A percentile compares a stretch with the other conserved stretches of the same genome.
Evolutionary conservation across 2,329 filamentous ascomycete genomes (phyloP).

Genomic region (Penicillium sclerotigenum): DNA sequence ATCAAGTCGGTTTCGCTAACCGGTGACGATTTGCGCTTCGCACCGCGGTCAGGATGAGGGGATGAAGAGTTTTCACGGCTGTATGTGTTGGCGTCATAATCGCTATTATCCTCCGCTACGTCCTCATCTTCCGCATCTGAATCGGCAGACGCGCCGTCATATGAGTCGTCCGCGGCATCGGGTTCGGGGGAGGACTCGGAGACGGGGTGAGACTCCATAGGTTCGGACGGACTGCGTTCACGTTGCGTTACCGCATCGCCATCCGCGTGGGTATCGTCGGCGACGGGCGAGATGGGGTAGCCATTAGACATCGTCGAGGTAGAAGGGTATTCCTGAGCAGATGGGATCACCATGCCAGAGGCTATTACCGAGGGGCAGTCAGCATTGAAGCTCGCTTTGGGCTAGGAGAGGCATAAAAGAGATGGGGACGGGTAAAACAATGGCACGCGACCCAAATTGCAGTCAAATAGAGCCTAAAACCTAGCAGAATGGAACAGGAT

Average conservation of each 20-base stretch:
- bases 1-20: slow-evolving; percentile 79
- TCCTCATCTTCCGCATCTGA: slow-evolving; percentile 58
- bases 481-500: slow-evolving; percentile 25
- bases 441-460: slow-evolving; percentile 35
- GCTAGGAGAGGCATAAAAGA: slow-evolving; percentile 19
- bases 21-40: slow-evolving; percentile 69
- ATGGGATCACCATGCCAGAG: slow-evolving; percentile 47
- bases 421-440: slow-evolving; percentile 23
- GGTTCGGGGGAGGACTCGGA: slow-evolving; percentile 47
- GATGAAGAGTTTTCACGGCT: slow-evolving; percentile 64
- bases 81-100: slow-evolving; percentile 54
- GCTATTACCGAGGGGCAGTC: slow-evolving; percentile 38
- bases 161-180: slow-evolving; percentile 41
- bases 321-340: slow-evolving; percentile 35
- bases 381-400: slow-evolving; percentile 41
- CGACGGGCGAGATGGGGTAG: slow-evolving; percentile 26
- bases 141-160: slow-evolving; percentile 37
- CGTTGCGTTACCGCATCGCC: slow-evolving; percentile 50
- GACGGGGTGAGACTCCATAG: slow-evolving; percentile 56
- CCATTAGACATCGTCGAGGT: slow-evolving; percentile 37
- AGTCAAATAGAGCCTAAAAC: slow-evolving; percentile 24
- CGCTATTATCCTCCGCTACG: slow-evolving; percentile 66
- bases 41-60: slow-evolving; percentile 63
- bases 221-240: slow-evolving; percentile 75
- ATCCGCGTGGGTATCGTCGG: slow-evolving; percentile 26